Conservation (phyloP, 78 protist species). For the Parvularia atlantis region DNA sequence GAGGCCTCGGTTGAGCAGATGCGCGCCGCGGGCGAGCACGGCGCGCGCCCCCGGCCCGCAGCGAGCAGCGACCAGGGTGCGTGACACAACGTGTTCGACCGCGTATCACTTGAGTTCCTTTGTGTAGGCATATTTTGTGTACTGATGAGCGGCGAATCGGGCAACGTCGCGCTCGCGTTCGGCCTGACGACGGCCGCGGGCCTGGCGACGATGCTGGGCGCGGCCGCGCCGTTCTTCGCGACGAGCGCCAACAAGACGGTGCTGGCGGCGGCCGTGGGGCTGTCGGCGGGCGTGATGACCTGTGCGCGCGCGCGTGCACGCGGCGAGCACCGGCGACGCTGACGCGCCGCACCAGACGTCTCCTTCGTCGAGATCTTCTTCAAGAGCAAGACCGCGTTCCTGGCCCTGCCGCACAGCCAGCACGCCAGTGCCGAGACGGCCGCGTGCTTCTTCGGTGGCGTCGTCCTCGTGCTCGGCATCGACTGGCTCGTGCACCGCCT, state of each 20-base stretch:
- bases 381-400: no score
- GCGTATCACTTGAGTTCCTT: no score
- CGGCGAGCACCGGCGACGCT: no score
- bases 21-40: no score
- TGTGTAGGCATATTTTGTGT: no score
- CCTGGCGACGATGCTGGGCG: constrained; percentile 32
- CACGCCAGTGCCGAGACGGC: background rate
- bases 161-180: background rate
- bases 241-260: background rate
- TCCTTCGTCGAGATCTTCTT: constrained; percentile 43
- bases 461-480: background rate
- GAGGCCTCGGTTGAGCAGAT: no score
- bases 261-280: constrained; percentile 22
- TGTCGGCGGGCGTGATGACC: constrained; percentile 45
- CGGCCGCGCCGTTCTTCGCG: constrained; percentile 10
- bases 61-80: no score
- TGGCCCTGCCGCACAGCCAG: background rate
- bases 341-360: no score
- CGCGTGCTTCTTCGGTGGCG: background rate
- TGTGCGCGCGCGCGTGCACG: no score
- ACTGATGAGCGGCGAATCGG: no score
- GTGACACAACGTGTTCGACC: no score
- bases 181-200: constrained; percentile 3
- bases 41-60: no score
- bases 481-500: background rate